Evolutionary conservation across 192 early-diverging fungal genomes (phyloP).

Genomic region (Coemansia sp.): DNA sequence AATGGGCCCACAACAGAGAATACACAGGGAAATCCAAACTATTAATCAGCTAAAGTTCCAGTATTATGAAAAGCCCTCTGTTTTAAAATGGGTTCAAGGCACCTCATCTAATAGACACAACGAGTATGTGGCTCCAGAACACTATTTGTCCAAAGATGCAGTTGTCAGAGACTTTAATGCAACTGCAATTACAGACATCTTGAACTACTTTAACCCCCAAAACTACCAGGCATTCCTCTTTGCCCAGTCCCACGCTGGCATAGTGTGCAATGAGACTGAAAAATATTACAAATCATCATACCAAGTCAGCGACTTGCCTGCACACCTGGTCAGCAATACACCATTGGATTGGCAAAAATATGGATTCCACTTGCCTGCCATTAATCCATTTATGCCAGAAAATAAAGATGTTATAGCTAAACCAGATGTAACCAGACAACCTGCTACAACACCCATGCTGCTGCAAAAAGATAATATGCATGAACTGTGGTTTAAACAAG

Average conservation of each 20-base stretch:
- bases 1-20: slow-evolving; percentile 23
- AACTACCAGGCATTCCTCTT: not conserved
- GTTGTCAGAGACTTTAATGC: not conserved
- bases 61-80: not conserved
- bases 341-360: not conserved
- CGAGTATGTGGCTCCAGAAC: not conserved
- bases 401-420: not conserved
- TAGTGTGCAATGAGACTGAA: not conserved
- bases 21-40: not conserved
- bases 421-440: not conserved
- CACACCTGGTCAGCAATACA: not conserved
- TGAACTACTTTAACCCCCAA: not conserved
- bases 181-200: not conserved
- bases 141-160: not conserved
- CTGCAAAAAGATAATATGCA: slow-evolving; percentile 10
- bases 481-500: too few relatives aligned
- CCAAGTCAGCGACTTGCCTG: not conserved
- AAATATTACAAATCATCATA: not conserved
- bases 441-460: slow-evolving; percentile 7
- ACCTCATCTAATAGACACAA: not conserved
- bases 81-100: not conserved
- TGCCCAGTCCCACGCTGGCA: not conserved
- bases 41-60: not conserved
- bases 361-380: not conserved
- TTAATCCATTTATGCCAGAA: not conserved